Percentiles rank a stretch among this genome's conserved stretches.
phyloP scores from a whole-genome alignment of 441 rosid genomes.

The Adansonia gregorii region DNA sequence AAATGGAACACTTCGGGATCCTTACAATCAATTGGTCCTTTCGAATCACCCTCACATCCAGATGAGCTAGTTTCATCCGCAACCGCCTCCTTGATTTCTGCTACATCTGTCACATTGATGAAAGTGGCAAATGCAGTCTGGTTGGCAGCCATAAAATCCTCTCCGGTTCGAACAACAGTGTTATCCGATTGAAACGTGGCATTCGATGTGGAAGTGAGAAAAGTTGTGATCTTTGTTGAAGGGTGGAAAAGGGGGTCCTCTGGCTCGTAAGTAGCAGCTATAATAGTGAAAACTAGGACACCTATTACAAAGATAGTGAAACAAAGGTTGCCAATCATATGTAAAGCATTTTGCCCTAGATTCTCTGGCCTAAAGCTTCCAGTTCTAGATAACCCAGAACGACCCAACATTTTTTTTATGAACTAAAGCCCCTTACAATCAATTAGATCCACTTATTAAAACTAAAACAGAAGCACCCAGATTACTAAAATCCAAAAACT shows the following conservation, averaged over 20 bases:
- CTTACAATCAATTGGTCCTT: conserved; percentile 66
- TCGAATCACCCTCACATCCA: conserved; percentile 47
- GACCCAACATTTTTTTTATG: conserved; percentile 53
- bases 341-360: conserved; percentile 78
- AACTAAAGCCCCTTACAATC: conserved; percentile 59
- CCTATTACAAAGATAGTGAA: conserved; percentile 84
- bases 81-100: conserved; percentile 23
- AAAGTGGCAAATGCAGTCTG: conserved; percentile 65
- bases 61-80: conserved; percentile 20
- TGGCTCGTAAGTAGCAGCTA: conserved; percentile 92
- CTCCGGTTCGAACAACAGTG: conserved; percentile 77
- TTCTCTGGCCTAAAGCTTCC: conserved; percentile 85
- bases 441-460: conserved; percentile 25
- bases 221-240: conserved; percentile 74
- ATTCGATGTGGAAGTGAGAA: conserved; percentile 74
- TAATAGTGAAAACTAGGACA: conserved; percentile 88
- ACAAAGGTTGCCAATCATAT: conserved; percentile 77
- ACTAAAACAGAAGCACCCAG: conserved; percentile 31
- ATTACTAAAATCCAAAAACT: conserved; percentile 22
- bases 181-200: conserved; percentile 80
- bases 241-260: conserved; percentile 93
- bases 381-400: conserved; percentile 51
- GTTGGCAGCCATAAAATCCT: conserved; percentile 79
- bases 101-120: conserved; percentile 72
- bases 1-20: conserved; percentile 85